A percentile compares a stretch with the other conserved stretches of the same genome.
These are phyloP conservation scores for Micractinium sp. DNA, from an alignment of 139 green algal species.

Conservation along the genomic window DNA sequence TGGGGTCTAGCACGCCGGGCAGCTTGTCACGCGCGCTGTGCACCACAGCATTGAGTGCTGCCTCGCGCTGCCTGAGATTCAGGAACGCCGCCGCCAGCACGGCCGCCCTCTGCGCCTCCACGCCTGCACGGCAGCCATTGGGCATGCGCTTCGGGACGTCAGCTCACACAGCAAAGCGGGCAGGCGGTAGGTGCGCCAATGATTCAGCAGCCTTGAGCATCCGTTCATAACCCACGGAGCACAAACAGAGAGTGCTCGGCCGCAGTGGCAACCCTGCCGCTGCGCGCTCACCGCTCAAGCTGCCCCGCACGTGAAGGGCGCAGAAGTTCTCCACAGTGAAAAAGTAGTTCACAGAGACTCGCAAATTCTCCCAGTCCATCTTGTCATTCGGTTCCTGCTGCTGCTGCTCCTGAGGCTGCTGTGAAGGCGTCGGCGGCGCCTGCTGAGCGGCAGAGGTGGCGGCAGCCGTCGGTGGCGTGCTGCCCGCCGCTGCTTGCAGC, in stretches of 20 bases:
- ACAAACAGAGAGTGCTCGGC: neutral
- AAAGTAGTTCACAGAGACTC: neutral
- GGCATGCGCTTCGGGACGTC: too few relatives aligned
- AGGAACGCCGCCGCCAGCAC: slow-evolving; percentile 11
- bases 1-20: neutral
- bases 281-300: neutral
- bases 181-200: neutral
- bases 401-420: neutral
- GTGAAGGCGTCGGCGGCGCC: neutral
- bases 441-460: neutral
- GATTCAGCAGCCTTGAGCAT: neutral
- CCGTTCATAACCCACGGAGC: neutral
- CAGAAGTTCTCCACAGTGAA: neutral
- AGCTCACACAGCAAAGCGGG: neutral
- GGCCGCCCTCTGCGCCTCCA: neutral
- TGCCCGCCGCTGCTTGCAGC: neutral
- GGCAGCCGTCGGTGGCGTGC: neutral
- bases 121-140: too few relatives aligned
- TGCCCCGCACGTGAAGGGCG: neutral
- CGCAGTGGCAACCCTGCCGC: too few relatives aligned
- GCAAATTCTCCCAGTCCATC: neutral
- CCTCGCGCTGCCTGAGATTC: neutral
- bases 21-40: neutral
- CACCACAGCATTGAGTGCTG: neutral
- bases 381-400: neutral